A percentile compares a stretch with the other conserved stretches of the same genome.
Evolutionary conservation across 2,329 filamentous ascomycete genomes (phyloP).

Genomic region (Emmonsia crescens): DNA sequence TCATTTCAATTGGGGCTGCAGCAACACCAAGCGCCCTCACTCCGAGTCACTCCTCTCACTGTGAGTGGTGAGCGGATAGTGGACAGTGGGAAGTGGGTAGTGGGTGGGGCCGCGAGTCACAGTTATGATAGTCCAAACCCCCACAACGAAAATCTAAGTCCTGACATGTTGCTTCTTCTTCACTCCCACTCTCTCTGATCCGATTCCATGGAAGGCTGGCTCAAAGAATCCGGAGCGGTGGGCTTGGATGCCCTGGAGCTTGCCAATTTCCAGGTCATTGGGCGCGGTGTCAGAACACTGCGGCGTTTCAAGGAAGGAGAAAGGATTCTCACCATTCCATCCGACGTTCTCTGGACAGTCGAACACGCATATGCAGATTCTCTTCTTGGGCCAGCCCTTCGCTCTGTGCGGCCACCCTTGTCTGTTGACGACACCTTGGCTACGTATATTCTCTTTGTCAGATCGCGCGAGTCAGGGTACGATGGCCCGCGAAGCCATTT

Average conservation of each 20-base stretch:
- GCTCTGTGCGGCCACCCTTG: slow-evolving; percentile 21
- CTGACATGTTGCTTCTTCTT: too few relatives aligned
- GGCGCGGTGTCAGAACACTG: slow-evolving; percentile 23
- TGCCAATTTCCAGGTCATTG: slow-evolving; percentile 23
- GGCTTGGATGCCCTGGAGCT: slow-evolving; percentile 24
- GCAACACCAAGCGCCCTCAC: too few relatives aligned
- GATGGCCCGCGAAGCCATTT: slow-evolving; percentile 22
- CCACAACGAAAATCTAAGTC: too few relatives aligned
- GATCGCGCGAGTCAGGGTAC: slow-evolving; percentile 25
- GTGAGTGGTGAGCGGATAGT: too few relatives aligned
- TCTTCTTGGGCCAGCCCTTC: slow-evolving; percentile 23
- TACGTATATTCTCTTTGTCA: slow-evolving; percentile 25
- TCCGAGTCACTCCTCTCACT: too few relatives aligned
- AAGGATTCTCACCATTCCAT: slow-evolving; percentile 25
- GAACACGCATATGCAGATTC: slow-evolving; percentile 23
- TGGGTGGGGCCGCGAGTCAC: too few relatives aligned
- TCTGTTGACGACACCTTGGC: slow-evolving; percentile 26
- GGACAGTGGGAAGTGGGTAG: too few relatives aligned
- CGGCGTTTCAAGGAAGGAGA: slow-evolving; percentile 25
- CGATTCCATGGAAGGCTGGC: slow-evolving; percentile 27
- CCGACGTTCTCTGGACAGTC: slow-evolving; percentile 23
- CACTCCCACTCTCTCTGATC: slow-evolving; percentile 11
- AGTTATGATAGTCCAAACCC: too few relatives aligned
- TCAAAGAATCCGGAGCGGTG: slow-evolving; percentile 20
- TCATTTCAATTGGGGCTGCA: too few relatives aligned